Evolutionary conservation across 2,329 filamentous ascomycete species (phyloP).

Genomic region (Aspergillus versicolor): DNA sequence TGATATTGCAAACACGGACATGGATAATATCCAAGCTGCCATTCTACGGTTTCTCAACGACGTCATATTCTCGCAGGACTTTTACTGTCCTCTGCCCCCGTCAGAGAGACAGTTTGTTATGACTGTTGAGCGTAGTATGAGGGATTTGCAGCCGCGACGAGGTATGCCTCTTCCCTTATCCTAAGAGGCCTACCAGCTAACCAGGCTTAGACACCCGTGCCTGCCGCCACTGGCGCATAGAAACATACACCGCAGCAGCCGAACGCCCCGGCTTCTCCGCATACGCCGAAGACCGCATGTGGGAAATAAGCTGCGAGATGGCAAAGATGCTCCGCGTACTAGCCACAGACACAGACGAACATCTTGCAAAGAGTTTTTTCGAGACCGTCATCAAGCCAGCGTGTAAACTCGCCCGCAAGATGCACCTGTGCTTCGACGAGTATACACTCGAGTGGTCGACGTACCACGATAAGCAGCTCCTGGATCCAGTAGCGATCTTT

Average conservation of each 20-base stretch:
- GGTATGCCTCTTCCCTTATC: neutral
- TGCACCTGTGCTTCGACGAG: constrained; percentile 7
- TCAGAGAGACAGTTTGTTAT: constrained; percentile 1
- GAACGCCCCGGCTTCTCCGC: neutral
- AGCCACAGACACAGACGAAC: neutral
- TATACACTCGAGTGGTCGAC: constrained; percentile 2
- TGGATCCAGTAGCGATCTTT: neutral
- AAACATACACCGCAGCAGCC: constrained; percentile 5
- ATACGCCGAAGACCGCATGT: neutral
- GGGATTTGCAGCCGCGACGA: neutral
- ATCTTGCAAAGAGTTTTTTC: neutral
- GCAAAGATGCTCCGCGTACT: neutral
- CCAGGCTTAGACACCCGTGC: neutral
- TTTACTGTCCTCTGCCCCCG: constrained; percentile 5
- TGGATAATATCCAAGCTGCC: constrained; percentile 1
- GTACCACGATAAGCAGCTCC: neutral
- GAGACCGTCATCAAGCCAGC: constrained; percentile 1
- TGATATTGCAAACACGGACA: neutral
- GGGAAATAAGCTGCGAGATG: neutral
- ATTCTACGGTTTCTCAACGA: constrained; percentile 2
- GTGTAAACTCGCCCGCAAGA: neutral
- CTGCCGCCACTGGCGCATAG: constrained; percentile 4
- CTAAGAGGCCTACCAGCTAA: neutral
- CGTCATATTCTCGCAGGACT: constrained; percentile 7
- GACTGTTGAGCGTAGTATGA: constrained; percentile 2